Conservation (phyloP, 306 rosid species). For the Cotoneaster glaucophyllus region DNA sequence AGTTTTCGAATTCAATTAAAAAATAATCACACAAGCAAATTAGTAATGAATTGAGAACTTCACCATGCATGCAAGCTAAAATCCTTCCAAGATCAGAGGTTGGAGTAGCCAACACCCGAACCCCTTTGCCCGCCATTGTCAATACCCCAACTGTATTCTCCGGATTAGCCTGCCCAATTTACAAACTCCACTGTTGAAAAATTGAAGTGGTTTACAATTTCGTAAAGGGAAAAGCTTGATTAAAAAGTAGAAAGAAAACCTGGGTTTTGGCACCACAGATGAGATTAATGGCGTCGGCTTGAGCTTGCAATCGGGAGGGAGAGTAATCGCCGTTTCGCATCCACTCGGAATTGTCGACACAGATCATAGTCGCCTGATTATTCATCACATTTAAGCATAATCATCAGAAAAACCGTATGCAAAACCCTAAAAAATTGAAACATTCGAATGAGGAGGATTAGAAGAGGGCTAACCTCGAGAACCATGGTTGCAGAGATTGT, state of each 20-base stretch:
- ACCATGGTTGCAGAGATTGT: slow-evolving; percentile 11
- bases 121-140: slow-evolving; percentile 78
- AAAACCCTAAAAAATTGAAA: slow-evolving; percentile 1
- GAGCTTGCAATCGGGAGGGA: slow-evolving; percentile 71
- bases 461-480: slow-evolving; percentile 12
- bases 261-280: slow-evolving; percentile 90
- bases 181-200: slow-evolving; percentile 4
- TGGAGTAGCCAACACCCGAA: slow-evolving; percentile 46
- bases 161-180: slow-evolving; percentile 51
- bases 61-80: slow-evolving; percentile 78
- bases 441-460: background rate
- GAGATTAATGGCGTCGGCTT: slow-evolving; percentile 69
- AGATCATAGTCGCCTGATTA: slow-evolving; percentile 72
- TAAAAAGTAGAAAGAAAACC: slow-evolving; percentile 21
- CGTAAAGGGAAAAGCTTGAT: background rate
- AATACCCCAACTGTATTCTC: slow-evolving; percentile 75
- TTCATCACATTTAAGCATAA: background rate
- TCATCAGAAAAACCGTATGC: background rate
- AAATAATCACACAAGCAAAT: background rate
- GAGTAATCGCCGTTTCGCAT: slow-evolving; percentile 77
- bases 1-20: background rate
- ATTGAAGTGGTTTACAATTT: background rate
- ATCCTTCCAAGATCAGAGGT: slow-evolving; percentile 45
- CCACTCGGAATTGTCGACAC: slow-evolving; percentile 81
- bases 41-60: background rate